phyloP scores from a whole-genome alignment of 2,329 filamentous ascomycete species.

The Arthrobotrys pseudoclavata region DNA sequence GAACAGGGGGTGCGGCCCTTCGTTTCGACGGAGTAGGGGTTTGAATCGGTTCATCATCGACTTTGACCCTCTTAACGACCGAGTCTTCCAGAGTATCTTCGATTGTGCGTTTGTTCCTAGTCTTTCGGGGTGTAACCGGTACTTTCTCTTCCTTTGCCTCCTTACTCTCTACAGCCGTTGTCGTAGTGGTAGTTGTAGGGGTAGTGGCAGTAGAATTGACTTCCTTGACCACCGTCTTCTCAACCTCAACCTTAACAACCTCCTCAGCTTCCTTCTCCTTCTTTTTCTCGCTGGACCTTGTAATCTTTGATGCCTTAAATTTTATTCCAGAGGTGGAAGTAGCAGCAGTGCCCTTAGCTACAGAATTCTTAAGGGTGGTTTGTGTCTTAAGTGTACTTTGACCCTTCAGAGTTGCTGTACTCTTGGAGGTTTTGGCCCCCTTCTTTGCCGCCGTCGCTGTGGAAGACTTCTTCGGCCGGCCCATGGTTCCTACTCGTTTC shows the following conservation, averaged over 20 bases:
- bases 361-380: slow-evolving; percentile 4
- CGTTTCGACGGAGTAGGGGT: slow-evolving; percentile 20
- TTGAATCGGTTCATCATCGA: slow-evolving; percentile 17
- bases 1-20: not conserved
- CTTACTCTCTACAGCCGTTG: slow-evolving; percentile 20
- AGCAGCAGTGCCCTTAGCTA: slow-evolving; percentile 29
- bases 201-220: not conserved
- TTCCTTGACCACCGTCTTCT: slow-evolving; percentile 22
- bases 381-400: slow-evolving; percentile 16
- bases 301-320: slow-evolving; percentile 51
- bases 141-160: slow-evolving; percentile 16
- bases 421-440: not conserved
- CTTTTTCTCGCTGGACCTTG: slow-evolving; percentile 49
- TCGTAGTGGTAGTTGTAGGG: not conserved
- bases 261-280: slow-evolving; percentile 30
- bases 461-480: slow-evolving; percentile 50
- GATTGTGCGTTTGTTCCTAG: slow-evolving; percentile 32
- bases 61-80: slow-evolving; percentile 27
- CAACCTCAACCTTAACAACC: not conserved
- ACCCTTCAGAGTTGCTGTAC: slow-evolving; percentile 1
- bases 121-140: slow-evolving; percentile 48
- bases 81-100: slow-evolving; percentile 37
- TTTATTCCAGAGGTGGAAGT: slow-evolving; percentile 21
- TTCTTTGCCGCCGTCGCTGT: slow-evolving; percentile 18
- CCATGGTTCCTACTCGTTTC: slow-evolving; percentile 19